These are phyloP conservation scores for Capronia coronata DNA, from an alignment of 2,329 filamentous ascomycete genomes.

Conservation along the genomic window DNA sequence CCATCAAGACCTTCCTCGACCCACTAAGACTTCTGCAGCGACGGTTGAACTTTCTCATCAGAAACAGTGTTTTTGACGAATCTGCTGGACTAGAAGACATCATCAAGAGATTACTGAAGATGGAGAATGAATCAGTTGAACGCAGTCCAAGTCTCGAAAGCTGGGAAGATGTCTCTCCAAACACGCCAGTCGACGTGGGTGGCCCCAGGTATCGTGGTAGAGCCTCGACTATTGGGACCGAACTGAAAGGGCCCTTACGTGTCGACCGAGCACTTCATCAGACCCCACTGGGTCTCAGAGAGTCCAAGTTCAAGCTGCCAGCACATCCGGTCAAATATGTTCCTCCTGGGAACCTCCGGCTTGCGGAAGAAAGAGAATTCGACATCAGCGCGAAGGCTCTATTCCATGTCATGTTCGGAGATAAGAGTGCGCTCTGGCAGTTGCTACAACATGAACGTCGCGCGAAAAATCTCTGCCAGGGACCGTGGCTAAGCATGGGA, in stretches of 20 bases:
- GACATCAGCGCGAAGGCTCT: slow-evolving; percentile 88
- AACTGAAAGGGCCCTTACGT: slow-evolving; percentile 53
- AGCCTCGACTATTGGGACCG: slow-evolving; percentile 28
- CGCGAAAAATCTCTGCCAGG: slow-evolving; percentile 74
- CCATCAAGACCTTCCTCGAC: slow-evolving; percentile 88
- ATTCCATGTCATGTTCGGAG: slow-evolving; percentile 93
- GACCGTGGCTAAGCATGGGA: slow-evolving; percentile 65
- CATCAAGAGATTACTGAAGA: slow-evolving; percentile 64
- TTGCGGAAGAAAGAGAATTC: slow-evolving; percentile 73
- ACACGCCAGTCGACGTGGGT: slow-evolving; percentile 55
- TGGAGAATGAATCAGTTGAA: slow-evolving; percentile 58
- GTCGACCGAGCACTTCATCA: slow-evolving; percentile 56
- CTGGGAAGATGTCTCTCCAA: slow-evolving; percentile 74
- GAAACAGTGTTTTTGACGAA: slow-evolving; percentile 67
- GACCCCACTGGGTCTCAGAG: slow-evolving; percentile 31
- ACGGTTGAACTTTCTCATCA: slow-evolving; percentile 77
- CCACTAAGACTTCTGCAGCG: slow-evolving; percentile 74
- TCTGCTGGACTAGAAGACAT: slow-evolving; percentile 62
- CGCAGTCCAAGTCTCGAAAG: slow-evolving; percentile 73
- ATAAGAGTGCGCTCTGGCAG: slow-evolving; percentile 91
- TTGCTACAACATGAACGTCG: slow-evolving; percentile 78
- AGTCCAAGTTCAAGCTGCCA: slow-evolving; percentile 72
- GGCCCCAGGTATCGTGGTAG: slow-evolving; percentile 34
- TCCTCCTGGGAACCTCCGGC: slow-evolving; percentile 70
- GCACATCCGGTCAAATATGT: slow-evolving; percentile 74